These are phyloP conservation scores for Urtica urens DNA, from an alignment of 306 rosid species.

Conservation along the genomic window DNA sequence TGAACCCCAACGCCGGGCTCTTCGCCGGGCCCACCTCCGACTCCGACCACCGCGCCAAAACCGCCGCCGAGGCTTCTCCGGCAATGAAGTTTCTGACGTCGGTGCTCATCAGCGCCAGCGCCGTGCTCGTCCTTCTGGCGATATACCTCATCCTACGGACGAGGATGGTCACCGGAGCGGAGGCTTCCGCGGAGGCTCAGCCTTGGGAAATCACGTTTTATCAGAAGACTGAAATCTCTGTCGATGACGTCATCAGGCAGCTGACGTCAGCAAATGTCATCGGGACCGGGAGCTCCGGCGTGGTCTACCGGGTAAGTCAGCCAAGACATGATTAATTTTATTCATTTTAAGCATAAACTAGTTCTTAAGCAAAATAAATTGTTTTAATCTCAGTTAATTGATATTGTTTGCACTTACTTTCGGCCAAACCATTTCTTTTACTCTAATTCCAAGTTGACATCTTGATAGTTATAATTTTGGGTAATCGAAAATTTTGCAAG, in stretches of 20 bases:
- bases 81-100: conserved; percentile 31
- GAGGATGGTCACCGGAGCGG: conserved; percentile 22
- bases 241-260: conserved; percentile 45
- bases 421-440: too few species aligned
- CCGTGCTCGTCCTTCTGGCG: conserved; percentile 39
- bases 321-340: too few species aligned
- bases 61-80: conserved; percentile 8
- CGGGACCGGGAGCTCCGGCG: conserved; percentile 79
- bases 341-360: too few species aligned
- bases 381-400: too few species aligned
- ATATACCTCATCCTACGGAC: conserved; percentile 32
- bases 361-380: too few species aligned
- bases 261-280: conserved; percentile 58
- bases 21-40: conserved; percentile 22
- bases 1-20: conserved; percentile 60
- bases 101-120: conserved; percentile 41
- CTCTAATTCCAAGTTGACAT: too few species aligned
- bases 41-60: neutral
- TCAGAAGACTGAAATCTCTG: conserved; percentile 57
- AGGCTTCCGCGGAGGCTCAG: conserved; percentile 35
- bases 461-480: too few species aligned
- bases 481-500: too few species aligned
- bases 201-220: conserved; percentile 70
- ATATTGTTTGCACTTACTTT: too few species aligned
- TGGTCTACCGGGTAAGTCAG: conserved; percentile 52